phyloP scores from a whole-genome alignment of 139 green algal genomes.

The Chloropicon primus region DNA sequence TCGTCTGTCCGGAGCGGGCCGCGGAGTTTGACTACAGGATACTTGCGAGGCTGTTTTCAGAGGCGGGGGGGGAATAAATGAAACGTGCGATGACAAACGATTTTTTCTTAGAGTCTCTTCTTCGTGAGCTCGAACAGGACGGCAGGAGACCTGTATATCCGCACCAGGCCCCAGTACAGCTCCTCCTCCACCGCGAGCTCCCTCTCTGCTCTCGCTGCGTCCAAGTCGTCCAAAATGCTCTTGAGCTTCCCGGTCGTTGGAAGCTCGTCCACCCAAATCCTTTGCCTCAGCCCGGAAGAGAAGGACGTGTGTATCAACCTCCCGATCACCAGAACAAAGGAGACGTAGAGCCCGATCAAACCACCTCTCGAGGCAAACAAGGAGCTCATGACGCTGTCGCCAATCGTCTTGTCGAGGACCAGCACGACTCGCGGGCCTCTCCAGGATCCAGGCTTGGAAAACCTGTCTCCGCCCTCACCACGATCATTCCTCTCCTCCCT shows the following conservation, averaged over 20 bases:
- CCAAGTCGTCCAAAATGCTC: background rate
- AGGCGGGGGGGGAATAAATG: background rate
- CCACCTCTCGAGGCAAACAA: constrained; percentile 6
- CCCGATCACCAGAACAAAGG: constrained; percentile 24
- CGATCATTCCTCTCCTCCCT: no score
- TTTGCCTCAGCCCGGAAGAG: background rate
- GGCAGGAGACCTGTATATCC: constrained; percentile 61
- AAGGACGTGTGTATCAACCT: background rate
- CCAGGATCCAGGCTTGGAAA: background rate
- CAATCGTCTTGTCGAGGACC: background rate
- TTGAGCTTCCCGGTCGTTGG: background rate
- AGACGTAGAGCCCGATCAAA: constrained; percentile 76
- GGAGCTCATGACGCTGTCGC: background rate
- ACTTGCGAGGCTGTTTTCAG: background rate
- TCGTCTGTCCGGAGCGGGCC: background rate
- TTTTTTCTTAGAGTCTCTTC: constrained; percentile 10
- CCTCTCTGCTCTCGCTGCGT: constrained; percentile 37
- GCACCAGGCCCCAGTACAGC: constrained; percentile 69
- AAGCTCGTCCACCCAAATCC: background rate
- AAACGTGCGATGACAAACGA: background rate
- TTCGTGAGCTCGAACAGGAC: constrained; percentile 75
- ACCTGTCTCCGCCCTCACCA: background rate
- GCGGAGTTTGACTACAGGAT: background rate
- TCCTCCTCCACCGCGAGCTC: constrained; percentile 75
- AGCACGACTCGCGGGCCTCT: background rate